Evolutionary conservation across 352 stramenopile species (phyloP), one percentile per base, ranked within the genome.

Genomic region (Phytophthora aleatoria): DNA sequence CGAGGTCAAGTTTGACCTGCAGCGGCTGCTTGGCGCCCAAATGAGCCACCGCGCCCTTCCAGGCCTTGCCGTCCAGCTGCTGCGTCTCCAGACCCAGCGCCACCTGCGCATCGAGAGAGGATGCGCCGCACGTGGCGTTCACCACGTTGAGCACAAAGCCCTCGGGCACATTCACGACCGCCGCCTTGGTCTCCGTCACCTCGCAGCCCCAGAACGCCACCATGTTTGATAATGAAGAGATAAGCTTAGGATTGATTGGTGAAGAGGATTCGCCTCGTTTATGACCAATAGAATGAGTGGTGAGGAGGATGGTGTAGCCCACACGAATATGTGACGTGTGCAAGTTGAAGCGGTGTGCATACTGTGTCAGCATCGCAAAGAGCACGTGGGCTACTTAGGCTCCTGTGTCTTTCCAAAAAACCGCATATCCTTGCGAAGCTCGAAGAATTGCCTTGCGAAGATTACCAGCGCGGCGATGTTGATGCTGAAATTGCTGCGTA

Each of bases 1-100:
- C 86, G n/a, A 95, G 62, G 69, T 95, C 86, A 24, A 95, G 67
- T 64, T 95, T 95, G 35, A 85, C 71, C 61, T 91, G 81, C 54
- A 86, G 70, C 31, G 73, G 77, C 63, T 84, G 69, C 50, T 69
- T 62, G 8, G 57, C 64, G 45, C 79, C 79, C 39, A 92, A 65
- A 51, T 92, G 79, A 16, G 77, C 76, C 28, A 90, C 83, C 5
- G 79, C 71, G 26, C 81, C 83, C 70, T 92, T 92, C 79, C 79
- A 92, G 28, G 56, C 35, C 47, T 77, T 81, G 44, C 57, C 55
- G 60, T 92, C 81, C 35, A 92, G 78, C 64, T 90, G 83, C 63
- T 74, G 61, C 26, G 83, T 87, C 67, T 92, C 83, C 30, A 92
- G 30, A 24, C 77, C 77, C 20, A 92, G 56, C 39, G 74, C 83